phyloP scores from a whole-genome alignment of 2,329 filamentous ascomycete genomes.

The Aureobasidium sp. region DNA sequence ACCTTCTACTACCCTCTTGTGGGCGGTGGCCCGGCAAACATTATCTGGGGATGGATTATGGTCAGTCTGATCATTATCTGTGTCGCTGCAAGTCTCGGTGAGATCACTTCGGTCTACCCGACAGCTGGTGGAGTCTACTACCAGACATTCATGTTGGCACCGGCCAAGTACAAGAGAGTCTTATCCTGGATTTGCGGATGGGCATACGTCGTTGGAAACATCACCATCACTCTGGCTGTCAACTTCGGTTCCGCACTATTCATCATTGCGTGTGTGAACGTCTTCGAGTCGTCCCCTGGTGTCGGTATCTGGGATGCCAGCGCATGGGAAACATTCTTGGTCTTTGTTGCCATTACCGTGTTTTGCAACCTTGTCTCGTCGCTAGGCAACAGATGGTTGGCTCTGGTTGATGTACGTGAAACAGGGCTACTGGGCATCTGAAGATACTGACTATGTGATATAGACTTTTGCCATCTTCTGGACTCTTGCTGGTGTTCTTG shows the following conservation, averaged over 20 bases:
- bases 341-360: constrained; percentile 44
- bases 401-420: constrained; percentile 57
- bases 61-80: constrained; percentile 65
- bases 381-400: constrained; percentile 47
- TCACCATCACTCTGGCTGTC: constrained; percentile 75
- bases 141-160: constrained; percentile 67
- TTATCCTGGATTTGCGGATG: constrained; percentile 68
- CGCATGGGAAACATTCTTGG: constrained; percentile 41
- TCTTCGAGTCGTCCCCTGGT: constrained; percentile 43
- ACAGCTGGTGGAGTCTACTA: constrained; percentile 64
- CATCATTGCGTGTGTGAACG: constrained; percentile 48
- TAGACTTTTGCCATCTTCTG: constrained; percentile 66
- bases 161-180: constrained; percentile 52
- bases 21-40: constrained; percentile 59
- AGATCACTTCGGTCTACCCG: constrained; percentile 64
- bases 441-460: neutral
- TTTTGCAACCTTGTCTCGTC: constrained; percentile 46
- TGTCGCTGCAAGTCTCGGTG: constrained; percentile 62
- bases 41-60: constrained; percentile 66
- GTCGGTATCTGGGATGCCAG: constrained; percentile 39
- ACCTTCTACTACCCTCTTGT: constrained; percentile 61
- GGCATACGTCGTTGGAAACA: constrained; percentile 71
- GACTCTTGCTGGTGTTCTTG: constrained; percentile 65
- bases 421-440: neutral
- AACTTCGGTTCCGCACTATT: constrained; percentile 63